Conservation (phyloP, 441 rosid genomes). For the Adansonia rubrostipa region DNA sequence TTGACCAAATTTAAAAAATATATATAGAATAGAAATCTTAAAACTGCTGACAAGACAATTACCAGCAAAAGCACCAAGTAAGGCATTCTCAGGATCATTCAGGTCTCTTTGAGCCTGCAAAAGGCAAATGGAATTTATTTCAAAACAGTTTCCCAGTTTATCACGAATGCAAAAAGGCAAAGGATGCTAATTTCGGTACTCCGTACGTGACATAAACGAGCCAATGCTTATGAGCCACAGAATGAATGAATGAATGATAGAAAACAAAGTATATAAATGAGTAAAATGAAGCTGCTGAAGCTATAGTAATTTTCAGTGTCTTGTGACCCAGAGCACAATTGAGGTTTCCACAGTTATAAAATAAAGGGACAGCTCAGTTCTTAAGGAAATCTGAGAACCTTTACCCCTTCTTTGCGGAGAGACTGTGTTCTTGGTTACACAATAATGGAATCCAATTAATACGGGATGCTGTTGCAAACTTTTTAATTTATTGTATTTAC, state of each 20-base stretch:
- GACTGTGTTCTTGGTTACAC: background rate
- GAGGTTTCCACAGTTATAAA: conserved; percentile 7
- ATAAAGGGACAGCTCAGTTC: background rate
- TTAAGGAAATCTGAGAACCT: background rate
- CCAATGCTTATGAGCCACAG: background rate
- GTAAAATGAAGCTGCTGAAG: background rate
- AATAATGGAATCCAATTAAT: conserved; percentile 17
- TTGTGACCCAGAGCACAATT: background rate
- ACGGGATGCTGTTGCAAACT: conserved; percentile 11
- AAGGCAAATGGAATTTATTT: background rate
- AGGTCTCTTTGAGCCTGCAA: conserved; percentile 81
- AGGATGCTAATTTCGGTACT: conserved; percentile 11
- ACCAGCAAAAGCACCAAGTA: conserved; percentile 93
- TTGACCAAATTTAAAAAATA: background rate
- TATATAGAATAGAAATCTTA: background rate
- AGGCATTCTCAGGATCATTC: conserved; percentile 88
- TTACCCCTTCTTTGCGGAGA: background rate
- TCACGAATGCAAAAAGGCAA: background rate
- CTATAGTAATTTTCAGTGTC: conserved; percentile 4
- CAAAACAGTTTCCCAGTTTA: background rate
- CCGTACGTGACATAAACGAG: background rate
- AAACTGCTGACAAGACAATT: conserved; percentile 12
- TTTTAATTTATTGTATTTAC: background rate
- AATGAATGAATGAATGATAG: background rate
- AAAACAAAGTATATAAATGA: background rate